Percentiles rank a stretch among this genome's conserved stretches.
Evolutionary conservation across 2,329 filamentous ascomycete genomes (phyloP).

Genomic region (Leptographium lundbergii): DNA sequence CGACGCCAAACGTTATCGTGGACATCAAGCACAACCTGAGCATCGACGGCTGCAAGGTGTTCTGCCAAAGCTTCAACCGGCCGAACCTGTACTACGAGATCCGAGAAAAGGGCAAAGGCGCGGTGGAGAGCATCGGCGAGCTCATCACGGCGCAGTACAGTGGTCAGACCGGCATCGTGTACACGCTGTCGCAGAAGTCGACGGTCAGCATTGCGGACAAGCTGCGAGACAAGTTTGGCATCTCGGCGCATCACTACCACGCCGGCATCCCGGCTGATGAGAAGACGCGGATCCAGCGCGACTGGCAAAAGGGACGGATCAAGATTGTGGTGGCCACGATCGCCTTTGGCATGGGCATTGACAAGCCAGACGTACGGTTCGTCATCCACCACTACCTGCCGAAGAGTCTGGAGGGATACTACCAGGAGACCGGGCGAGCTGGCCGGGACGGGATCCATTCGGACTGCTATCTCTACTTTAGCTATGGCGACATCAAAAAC

Average conservation of each 20-base stretch:
- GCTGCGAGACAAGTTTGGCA: conserved; percentile 45
- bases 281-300: conserved; percentile 58
- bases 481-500: conserved; percentile 60
- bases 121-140: conserved; percentile 39
- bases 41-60: conserved; percentile 65
- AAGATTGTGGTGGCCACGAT: conserved; percentile 96
- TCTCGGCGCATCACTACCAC: conserved; percentile 77
- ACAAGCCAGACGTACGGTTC: conserved; percentile 92
- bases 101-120: conserved; percentile 52
- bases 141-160: conserved; percentile 60
- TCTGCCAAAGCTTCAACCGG: conserved; percentile 93
- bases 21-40: conserved; percentile 88
- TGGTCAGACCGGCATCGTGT: conserved; percentile 77
- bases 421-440: conserved; percentile 92
- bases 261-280: conserved; percentile 58
- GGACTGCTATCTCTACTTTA: conserved; percentile 82
- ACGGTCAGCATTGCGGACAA: conserved; percentile 69
- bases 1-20: conserved; percentile 81
- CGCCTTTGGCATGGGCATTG: conserved; percentile 99
- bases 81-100: conserved; percentile 89
- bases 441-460: conserved; percentile 82
- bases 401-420: conserved; percentile 94
- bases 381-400: conserved; percentile 89
- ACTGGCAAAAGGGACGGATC: conserved; percentile 69
- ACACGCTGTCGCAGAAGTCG: conserved; percentile 74